Conservation (phyloP, 345 rosid species). For the Eutrema heterophyllum region DNA sequence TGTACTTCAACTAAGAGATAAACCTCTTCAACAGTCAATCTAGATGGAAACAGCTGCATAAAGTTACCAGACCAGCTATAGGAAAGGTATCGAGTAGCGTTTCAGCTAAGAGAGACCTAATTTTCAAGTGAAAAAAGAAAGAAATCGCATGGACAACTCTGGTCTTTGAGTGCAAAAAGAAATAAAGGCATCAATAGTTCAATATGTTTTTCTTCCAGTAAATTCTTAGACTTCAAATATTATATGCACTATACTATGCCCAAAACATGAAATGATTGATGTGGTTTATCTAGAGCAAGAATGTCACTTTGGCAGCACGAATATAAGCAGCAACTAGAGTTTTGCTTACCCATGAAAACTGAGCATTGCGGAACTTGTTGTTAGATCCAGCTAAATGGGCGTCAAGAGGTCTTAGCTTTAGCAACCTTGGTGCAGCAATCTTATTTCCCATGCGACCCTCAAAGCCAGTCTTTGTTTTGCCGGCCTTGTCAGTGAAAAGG, state of each 20-base stretch:
- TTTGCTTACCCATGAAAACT: conserved; percentile 88
- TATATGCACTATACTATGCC: background rate
- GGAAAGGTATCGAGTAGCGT: background rate
- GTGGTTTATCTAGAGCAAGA: background rate
- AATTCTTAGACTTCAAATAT: background rate
- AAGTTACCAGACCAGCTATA: background rate
- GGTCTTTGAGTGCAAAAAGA: background rate
- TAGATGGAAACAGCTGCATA: background rate
- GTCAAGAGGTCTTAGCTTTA: conserved; percentile 82
- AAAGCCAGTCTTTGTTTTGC: conserved; percentile 88
- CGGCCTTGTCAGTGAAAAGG: conserved; percentile 79
- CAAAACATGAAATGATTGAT: background rate
- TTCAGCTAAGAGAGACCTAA: background rate
- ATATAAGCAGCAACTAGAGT: conserved; percentile 2
- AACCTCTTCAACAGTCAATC: background rate
- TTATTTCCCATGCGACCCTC: conserved; percentile 96
- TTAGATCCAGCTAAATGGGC: conserved; percentile 85
- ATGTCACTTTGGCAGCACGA: background rate
- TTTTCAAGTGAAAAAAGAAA: background rate
- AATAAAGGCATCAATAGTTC: background rate
- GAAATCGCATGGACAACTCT: background rate
- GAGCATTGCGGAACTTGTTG: conserved; percentile 85
- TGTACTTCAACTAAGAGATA: background rate
- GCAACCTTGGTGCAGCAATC: conserved; percentile 92
- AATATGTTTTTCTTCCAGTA: background rate